phyloP scores from a whole-genome alignment of 1,284 basidiomycete species.

The Melampsora allii-populina region DNA sequence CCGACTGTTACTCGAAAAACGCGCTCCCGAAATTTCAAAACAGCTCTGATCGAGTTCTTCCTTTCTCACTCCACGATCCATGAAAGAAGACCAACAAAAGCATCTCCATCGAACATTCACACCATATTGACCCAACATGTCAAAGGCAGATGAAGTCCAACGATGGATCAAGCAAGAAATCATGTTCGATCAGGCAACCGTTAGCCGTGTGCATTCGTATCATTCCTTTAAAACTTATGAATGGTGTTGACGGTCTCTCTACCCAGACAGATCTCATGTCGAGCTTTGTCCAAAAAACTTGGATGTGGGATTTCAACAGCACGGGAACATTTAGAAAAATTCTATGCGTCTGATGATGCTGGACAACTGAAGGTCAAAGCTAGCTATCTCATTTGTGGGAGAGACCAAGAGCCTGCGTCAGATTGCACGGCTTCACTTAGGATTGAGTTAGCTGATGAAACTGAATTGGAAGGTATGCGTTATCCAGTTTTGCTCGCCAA shows the following conservation, averaged over 20 bases:
- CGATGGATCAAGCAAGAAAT: constrained; percentile 32
- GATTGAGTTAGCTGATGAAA: constrained; percentile 12
- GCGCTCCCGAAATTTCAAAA: no score
- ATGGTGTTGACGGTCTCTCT: not conserved
- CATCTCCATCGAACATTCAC: no score
- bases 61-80: no score
- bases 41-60: no score
- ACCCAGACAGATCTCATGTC: constrained; percentile 10
- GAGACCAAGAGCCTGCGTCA: not conserved
- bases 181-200: constrained; percentile 37
- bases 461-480: constrained; percentile 28
- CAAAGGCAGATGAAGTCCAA: not conserved
- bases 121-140: not conserved
- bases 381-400: constrained; percentile 19
- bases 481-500: not conserved
- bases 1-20: no score
- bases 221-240: not conserved
- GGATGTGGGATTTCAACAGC: constrained; percentile 7
- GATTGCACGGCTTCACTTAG: constrained; percentile 4
- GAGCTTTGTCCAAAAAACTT: constrained; percentile 10
- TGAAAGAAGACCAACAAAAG: no score
- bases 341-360: constrained; percentile 17
- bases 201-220: not conserved
- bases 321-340: constrained; percentile 20
- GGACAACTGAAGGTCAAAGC: constrained; percentile 14